Percentiles rank a stretch among this genome's conserved stretches.
Conservation (phyloP, 1,284 basidiomycete genomes). For the Peniophora sp. region DNA sequence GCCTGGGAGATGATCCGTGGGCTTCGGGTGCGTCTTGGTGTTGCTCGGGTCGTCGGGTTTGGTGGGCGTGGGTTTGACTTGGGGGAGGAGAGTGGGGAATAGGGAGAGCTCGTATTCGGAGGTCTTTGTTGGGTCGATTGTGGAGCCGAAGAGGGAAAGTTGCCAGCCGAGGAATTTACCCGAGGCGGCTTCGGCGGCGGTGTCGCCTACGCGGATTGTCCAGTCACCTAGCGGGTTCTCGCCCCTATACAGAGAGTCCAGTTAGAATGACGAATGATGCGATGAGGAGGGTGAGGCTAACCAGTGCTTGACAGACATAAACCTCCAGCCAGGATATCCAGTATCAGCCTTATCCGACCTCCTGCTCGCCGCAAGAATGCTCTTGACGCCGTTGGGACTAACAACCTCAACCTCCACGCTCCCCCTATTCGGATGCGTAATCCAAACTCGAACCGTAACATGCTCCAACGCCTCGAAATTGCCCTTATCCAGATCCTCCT, state of each 20-base stretch:
- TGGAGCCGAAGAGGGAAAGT: conserved; percentile 91
- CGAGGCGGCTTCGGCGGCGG: conserved; percentile 44
- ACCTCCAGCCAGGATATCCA: conserved; percentile 92
- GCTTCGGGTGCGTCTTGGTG: conserved; percentile 68
- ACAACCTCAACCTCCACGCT: conserved; percentile 89
- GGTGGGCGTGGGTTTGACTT: conserved; percentile 25
- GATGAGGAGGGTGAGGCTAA: conserved; percentile 28
- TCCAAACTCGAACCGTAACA: conserved; percentile 90
- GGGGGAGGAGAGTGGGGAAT: conserved; percentile 44
- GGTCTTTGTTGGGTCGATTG: conserved; percentile 65
- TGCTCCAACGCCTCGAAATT: conserved; percentile 93
- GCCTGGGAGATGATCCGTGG: conserved; percentile 80
- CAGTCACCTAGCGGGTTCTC: conserved; percentile 92
- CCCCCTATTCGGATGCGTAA: conserved; percentile 79
- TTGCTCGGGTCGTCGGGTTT: conserved; percentile 26
- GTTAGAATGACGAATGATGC: conserved; percentile 7
- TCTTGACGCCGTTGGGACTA: conserved; percentile 84
- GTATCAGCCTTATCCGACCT: conserved; percentile 57
- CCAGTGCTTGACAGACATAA: conserved; percentile 99
- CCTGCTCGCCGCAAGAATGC: conserved; percentile 75
- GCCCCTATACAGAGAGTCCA: conserved; percentile 50
- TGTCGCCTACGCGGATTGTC: conserved; percentile 84
- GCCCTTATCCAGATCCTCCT: conserved; percentile 59
- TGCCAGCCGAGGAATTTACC: conserved; percentile 91
- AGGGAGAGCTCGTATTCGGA: conserved; percentile 53